A percentile compares a stretch with the other conserved stretches of the same genome.
Evolutionary conservation across 2,329 filamentous ascomycete genomes (phyloP).

Genomic region (Colletotrichum sp.): DNA sequence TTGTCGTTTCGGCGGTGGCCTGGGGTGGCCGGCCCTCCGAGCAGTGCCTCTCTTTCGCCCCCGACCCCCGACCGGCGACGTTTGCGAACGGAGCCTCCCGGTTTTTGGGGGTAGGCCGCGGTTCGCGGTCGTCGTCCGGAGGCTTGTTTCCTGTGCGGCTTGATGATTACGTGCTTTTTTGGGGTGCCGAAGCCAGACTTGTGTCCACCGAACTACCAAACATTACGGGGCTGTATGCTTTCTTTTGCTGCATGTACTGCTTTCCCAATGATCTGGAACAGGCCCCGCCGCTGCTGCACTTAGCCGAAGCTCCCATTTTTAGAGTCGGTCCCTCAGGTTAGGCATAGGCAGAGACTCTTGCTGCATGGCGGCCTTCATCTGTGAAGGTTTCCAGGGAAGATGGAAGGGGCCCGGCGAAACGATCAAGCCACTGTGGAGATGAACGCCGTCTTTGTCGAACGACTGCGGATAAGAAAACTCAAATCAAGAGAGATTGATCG

Average conservation of each 20-base stretch:
- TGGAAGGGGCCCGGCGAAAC: neutral
- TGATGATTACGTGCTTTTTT: neutral
- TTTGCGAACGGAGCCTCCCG: neutral
- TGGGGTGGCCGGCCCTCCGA: neutral
- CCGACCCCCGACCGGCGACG: neutral
- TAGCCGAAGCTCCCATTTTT: neutral
- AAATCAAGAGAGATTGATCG: neutral
- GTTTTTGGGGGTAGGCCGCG: neutral
- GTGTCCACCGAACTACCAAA: neutral
- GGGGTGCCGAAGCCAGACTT: neutral
- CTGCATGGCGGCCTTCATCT: neutral
- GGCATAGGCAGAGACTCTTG: neutral
- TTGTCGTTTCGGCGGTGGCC: neutral
- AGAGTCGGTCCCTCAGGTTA: neutral
- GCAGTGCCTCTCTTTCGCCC: neutral
- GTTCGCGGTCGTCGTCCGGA: neutral
- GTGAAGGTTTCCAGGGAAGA: neutral
- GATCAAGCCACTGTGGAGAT: neutral
- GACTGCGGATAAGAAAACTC: neutral
- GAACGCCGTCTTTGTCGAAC: neutral
- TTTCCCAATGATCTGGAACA: neutral
- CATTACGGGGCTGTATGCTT: neutral
- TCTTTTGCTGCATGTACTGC: neutral
- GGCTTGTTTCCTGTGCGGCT: neutral
- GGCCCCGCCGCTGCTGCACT: neutral